Percentiles rank a stretch among this genome's conserved stretches.
phyloP scores from a whole-genome alignment of 2,329 filamentous ascomycete species.

The Helotiales sp. region DNA sequence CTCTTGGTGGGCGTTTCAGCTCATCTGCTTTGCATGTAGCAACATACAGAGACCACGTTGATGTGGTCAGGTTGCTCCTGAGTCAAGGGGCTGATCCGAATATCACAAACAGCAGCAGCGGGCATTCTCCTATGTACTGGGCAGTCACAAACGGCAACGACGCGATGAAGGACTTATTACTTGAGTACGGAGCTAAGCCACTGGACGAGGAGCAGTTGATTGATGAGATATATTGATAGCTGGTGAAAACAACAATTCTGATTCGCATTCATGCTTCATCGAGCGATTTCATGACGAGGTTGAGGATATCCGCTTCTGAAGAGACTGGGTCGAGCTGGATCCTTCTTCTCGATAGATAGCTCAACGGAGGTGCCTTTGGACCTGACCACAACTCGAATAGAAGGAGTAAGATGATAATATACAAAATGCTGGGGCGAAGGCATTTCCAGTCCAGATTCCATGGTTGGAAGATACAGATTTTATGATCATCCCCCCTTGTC shows the following conservation, averaged over 20 bases:
- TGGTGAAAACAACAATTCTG: background rate
- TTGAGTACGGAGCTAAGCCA: slow-evolving; percentile 19
- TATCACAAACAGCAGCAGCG: slow-evolving; percentile 5
- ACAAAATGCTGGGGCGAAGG: too few species aligned
- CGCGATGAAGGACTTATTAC: slow-evolving; percentile 19
- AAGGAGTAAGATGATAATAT: too few species aligned
- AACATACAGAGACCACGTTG: slow-evolving; percentile 17
- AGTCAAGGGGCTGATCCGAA: slow-evolving; percentile 25
- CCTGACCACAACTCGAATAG: too few species aligned
- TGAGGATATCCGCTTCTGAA: too few species aligned
- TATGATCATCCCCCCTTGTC: too few species aligned
- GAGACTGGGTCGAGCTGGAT: too few species aligned
- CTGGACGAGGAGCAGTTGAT: background rate
- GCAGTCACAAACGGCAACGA: slow-evolving; percentile 2
- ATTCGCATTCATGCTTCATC: too few species aligned
- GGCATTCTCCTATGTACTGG: slow-evolving; percentile 22
- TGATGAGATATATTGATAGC: background rate
- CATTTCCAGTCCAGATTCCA: too few species aligned
- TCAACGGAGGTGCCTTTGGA: too few species aligned
- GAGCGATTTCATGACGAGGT: too few species aligned
- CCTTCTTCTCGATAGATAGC: too few species aligned
- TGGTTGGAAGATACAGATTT: too few species aligned
- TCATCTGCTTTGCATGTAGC: slow-evolving; percentile 26
- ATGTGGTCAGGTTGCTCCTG: slow-evolving; percentile 22
- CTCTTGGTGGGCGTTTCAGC: slow-evolving; percentile 20